Evolutionary conservation across 1,284 basidiomycete species (phyloP).

Genomic region (Moniliella sp.): DNA sequence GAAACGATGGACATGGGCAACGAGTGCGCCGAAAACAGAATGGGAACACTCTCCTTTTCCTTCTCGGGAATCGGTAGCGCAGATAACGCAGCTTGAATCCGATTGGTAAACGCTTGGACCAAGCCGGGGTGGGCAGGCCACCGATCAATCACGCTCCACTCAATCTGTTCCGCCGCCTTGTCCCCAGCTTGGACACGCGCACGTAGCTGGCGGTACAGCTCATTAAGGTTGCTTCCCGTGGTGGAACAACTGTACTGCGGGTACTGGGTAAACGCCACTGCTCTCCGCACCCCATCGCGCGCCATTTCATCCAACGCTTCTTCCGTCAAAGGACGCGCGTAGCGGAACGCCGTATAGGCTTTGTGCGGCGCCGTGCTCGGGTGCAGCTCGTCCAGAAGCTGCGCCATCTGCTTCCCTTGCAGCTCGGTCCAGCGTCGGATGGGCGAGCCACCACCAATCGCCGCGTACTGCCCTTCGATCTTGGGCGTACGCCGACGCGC

Average conservation of each 20-base stretch:
- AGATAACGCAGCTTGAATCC: slow-evolving; percentile 60
- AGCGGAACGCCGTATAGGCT: slow-evolving; percentile 48
- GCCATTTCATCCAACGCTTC: slow-evolving; percentile 64
- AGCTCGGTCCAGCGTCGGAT: slow-evolving; percentile 71
- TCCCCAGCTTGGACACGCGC: slow-evolving; percentile 40
- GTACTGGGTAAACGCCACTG: slow-evolving; percentile 92
- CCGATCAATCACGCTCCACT: slow-evolving; percentile 93
- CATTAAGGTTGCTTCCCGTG: slow-evolving; percentile 86
- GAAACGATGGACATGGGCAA: slow-evolving; percentile 49
- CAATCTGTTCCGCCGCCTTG: slow-evolving; percentile 44
- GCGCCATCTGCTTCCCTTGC: slow-evolving; percentile 75
- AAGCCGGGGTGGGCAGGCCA: slow-evolving; percentile 90
- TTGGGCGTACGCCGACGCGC: slow-evolving; percentile 74
- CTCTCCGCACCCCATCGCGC: slow-evolving; percentile 69
- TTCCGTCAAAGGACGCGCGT: slow-evolving; percentile 70
- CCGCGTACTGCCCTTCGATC: slow-evolving; percentile 79
- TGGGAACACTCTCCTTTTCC: slow-evolving; percentile 52
- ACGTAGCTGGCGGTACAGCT: slow-evolving; percentile 46
- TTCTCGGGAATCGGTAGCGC: slow-evolving; percentile 45
- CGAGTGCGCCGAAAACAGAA: slow-evolving; percentile 93
- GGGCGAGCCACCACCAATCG: slow-evolving; percentile 92
- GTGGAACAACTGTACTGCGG: slow-evolving; percentile 97
- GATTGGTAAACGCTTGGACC: slow-evolving; percentile 71
- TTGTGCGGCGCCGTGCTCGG: slow-evolving; percentile 87
- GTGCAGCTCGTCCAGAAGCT: slow-evolving; percentile 72